Evolutionary conservation across 495 filamentous ascomycete species (phyloP), one percentile per base, ranked within the genome.

Genomic region (Penicillium psychrofluorescens): DNA sequence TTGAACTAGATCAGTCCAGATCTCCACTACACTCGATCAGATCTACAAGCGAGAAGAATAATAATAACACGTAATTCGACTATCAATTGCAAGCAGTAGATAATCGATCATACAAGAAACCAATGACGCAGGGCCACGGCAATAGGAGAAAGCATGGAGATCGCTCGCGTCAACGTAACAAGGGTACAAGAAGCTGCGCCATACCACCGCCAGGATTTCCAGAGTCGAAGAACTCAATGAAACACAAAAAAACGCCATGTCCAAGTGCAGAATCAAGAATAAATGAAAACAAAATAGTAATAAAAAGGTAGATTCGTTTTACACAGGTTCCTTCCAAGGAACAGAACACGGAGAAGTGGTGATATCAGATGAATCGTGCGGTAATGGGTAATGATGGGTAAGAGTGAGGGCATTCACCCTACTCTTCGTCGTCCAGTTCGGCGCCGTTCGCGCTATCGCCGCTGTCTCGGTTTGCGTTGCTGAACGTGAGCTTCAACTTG

Each of bases 401-500:
- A 22, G 6, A 22, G 22, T 4, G 22, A 22, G 22, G 22, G 22
- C 2, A 22, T 22, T 22, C 22, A 22, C 2, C 22, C 70, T 49
- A 70, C 37, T 70, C 63, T 11, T 67, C 63, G 27, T 72, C 60
- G 35, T 53, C 62, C 29, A 50, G 54, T 8, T 59, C 61, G 13
- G 43, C 50, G 29, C 63, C 64, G 29, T 61, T 64, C n/a, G 41
- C 29, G 30, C 37, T 46, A 12, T 50, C 60, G 12, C 50, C 56
- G 36, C 57, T 62, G 33, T 62, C 58, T 35, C 60, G 63, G 41
- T 71, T 65, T 38, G 62, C 55, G 43, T 68, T 74, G 48, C 76
- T 79, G 55, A 79, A 67, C 35, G 76, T 72, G 45, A 80, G 61
- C 58, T 80, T 71, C 56, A 84, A 35, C 74, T 83, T 72, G 59